Evolutionary conservation across 2,329 filamentous ascomycete genomes (phyloP).

Genomic region (Clathrospora elynae): DNA sequence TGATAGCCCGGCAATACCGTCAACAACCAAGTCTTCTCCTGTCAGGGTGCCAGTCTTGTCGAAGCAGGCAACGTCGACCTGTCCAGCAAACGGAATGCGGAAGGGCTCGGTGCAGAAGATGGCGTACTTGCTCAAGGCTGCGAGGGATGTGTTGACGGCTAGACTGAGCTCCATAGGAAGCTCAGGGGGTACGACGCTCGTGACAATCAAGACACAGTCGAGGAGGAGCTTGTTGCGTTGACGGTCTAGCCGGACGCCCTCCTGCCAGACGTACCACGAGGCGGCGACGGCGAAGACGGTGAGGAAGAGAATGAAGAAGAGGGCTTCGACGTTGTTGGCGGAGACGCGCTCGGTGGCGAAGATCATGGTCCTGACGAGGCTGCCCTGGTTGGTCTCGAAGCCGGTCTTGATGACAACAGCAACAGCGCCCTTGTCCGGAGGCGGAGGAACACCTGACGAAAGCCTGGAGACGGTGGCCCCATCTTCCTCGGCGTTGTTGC

Average conservation of each 20-base stretch:
- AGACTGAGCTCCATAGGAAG: conserved; percentile 97
- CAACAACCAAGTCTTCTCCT: conserved; percentile 93
- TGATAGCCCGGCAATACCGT: conserved; percentile 89
- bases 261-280: conserved; percentile 98
- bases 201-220: conserved; percentile 96
- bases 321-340: conserved; percentile 94
- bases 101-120: conserved; percentile 99
- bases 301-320: conserved; percentile 97
- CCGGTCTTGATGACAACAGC: conserved; percentile 96
- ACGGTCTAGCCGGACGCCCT: conserved; percentile 90
- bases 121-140: conserved; percentile 89
- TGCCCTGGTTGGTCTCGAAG: conserved; percentile 98
- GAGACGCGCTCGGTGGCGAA: conserved; percentile 98
- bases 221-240: conserved; percentile 97
- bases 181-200: conserved; percentile 97
- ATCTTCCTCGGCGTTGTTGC: conserved; percentile 72
- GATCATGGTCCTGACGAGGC: conserved; percentile 98
- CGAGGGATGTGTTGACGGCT: conserved; percentile 96
- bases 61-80: conserved; percentile 95
- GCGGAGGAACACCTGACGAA: conserved; percentile 75
- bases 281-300: conserved; percentile 95
- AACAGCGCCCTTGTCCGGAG: conserved; percentile 91
- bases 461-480: conserved; percentile 65
- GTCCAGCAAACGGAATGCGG: conserved; percentile 93
- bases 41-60: conserved; percentile 98